A percentile compares a stretch with the other conserved stretches of the same genome.
Conservation (phyloP, 441 rosid species). For the Hura crepitans region DNA sequence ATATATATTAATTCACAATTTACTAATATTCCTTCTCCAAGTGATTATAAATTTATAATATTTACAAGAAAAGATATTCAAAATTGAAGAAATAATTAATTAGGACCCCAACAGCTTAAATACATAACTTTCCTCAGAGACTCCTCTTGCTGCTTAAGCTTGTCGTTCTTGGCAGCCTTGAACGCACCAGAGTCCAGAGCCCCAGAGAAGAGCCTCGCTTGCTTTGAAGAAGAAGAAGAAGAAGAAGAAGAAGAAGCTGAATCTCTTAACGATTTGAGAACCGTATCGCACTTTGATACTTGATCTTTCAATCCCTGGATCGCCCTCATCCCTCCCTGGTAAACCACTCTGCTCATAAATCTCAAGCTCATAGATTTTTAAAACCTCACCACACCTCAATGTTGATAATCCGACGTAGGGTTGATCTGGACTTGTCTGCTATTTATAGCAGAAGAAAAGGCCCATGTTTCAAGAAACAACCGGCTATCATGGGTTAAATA, state of each 20-base stretch:
- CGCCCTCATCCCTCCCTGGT: constrained; percentile 36
- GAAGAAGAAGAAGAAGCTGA: constrained; percentile 26
- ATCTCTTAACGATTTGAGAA: constrained; percentile 40
- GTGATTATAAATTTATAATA: no score
- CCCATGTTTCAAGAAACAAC: constrained; percentile 11
- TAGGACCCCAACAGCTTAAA: constrained; percentile 81
- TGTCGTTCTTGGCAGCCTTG: constrained; percentile 37
- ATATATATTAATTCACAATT: not conserved
- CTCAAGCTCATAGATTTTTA: constrained; percentile 27
- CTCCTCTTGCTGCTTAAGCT: constrained; percentile 58
- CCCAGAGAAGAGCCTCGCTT: constrained; percentile 39
- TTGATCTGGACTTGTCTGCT: not conserved
- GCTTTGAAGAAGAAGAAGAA: constrained; percentile 37
- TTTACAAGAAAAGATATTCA: no score
- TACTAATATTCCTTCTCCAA: not conserved
- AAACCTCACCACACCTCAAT: not conserved
- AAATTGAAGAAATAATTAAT: constrained; percentile 23
- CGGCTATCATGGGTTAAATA: constrained; percentile 7
- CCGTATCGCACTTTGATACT: constrained; percentile 39
- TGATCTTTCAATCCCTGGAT: constrained; percentile 51
- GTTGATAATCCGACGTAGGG: not conserved
- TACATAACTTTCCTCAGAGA: constrained; percentile 69
- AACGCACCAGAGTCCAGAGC: constrained; percentile 36
- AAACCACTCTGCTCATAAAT: constrained; percentile 31
- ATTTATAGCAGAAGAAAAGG: not conserved